Percentiles rank a stretch among this genome's conserved stretches.
These are phyloP conservation scores for Lenwebbia sp. DNA, from an alignment of 345 rosid species.

Conservation along the genomic window DNA sequence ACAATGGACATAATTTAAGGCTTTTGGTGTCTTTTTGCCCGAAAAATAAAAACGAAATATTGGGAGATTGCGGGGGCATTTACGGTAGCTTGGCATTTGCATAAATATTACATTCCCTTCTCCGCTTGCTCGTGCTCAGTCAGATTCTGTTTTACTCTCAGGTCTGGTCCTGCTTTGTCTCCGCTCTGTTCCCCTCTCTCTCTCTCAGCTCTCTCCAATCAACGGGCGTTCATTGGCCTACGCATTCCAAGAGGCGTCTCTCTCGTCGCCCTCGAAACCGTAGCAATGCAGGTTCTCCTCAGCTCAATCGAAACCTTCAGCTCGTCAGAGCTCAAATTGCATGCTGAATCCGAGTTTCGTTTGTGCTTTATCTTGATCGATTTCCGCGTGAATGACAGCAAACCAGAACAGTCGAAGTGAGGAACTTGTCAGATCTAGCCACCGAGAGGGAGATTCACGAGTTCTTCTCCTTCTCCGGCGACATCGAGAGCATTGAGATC, in stretches of 20 bases:
- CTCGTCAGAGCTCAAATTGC: not conserved
- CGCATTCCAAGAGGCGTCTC: not conserved
- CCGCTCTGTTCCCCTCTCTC: not conserved
- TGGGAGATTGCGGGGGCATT: not conserved
- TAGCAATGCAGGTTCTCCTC: constrained; percentile 2
- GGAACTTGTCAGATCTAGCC: constrained; percentile 87
- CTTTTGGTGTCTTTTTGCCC: too few relatives aligned
- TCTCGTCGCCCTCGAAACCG: not conserved
- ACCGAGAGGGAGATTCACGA: constrained; percentile 96
- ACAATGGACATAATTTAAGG: too few relatives aligned
- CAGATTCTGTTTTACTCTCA: not conserved
- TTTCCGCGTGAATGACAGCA: not conserved
- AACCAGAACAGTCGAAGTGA: constrained; percentile 82
- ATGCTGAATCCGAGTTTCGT: not conserved
- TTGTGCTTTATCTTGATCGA: not conserved
- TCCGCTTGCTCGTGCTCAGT: not conserved
- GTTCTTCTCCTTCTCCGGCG: constrained; percentile 97
- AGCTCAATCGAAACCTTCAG: not conserved
- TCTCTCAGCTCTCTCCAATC: not conserved
- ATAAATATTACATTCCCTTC: not conserved
- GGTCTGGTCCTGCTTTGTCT: not conserved
- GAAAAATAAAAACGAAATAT: not conserved
- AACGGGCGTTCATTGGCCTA: not conserved
- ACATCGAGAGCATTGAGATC: constrained; percentile 61
- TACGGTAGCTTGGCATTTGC: not conserved